Evolutionary conservation across 2,329 filamentous ascomycete species (phyloP).

Genomic region (Aspergillus amoenus): DNA sequence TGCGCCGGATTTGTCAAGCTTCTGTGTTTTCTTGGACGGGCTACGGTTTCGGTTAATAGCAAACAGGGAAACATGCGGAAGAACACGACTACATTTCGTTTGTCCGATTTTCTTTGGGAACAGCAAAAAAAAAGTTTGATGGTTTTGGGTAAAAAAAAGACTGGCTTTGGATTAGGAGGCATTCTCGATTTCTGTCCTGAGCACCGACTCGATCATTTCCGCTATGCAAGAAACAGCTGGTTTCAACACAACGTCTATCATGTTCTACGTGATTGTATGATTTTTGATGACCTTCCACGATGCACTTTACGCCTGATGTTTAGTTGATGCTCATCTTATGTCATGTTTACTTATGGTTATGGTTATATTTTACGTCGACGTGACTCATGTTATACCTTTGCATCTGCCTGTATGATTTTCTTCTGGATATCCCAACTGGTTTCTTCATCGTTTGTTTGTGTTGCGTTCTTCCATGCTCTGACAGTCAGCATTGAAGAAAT

Average conservation of each 20-base stretch:
- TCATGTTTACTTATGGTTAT: slow-evolving; percentile 9
- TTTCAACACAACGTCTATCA: slow-evolving; percentile 26
- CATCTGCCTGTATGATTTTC: slow-evolving; percentile 17
- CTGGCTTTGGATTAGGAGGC: slow-evolving; percentile 19
- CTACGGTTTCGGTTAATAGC: not conserved
- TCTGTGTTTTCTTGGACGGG: not conserved
- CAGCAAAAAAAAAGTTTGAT: slow-evolving; percentile 21
- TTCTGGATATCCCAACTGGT: slow-evolving; percentile 15
- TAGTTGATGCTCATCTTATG: slow-evolving; percentile 12
- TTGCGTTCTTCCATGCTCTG: slow-evolving; percentile 13
- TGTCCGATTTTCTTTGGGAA: slow-evolving; percentile 8
- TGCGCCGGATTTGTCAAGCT: not conserved
- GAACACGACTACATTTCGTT: not conserved
- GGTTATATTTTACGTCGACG: slow-evolving; percentile 8
- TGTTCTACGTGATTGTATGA: slow-evolving; percentile 28
- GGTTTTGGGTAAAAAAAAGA: slow-evolving; percentile 14
- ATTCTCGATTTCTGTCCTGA: slow-evolving; percentile 19
- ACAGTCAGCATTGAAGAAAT: slow-evolving; percentile 16
- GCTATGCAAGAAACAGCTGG: slow-evolving; percentile 15
- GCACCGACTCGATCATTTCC: slow-evolving; percentile 15
- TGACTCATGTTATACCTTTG: slow-evolving; percentile 2
- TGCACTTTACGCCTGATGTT: slow-evolving; percentile 16
- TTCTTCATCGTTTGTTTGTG: slow-evolving; percentile 13
- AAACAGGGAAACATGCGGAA: not conserved
- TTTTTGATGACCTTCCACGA: slow-evolving; percentile 28